Evolutionary conservation across 108 stramenopile genomes (phyloP).

Genomic region (Cyclotella choctawhatcheeana): DNA sequence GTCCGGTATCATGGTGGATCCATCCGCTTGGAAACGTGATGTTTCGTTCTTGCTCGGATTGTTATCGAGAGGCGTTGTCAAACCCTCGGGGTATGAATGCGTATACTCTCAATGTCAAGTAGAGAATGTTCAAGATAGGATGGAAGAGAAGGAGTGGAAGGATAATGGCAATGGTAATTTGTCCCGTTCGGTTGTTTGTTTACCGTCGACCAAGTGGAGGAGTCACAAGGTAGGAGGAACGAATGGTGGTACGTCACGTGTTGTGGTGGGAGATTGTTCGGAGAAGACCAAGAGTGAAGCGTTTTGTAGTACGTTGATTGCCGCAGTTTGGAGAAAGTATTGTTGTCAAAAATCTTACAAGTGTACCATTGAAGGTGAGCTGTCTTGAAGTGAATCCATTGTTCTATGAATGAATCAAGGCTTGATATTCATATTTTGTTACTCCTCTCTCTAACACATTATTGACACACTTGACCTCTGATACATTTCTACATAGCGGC

Average conservation of each 20-base stretch:
- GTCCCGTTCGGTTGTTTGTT: slow-evolving; percentile 44
- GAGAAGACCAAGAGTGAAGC: not conserved
- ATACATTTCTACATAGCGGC: not conserved
- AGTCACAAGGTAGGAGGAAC: no score
- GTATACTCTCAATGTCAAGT: slow-evolving; percentile 29
- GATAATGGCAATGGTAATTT: no score
- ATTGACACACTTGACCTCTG: not conserved
- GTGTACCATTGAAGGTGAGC: slow-evolving; percentile 1
- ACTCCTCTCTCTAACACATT: no score
- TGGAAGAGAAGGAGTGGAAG: slow-evolving; percentile 29
- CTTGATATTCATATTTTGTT: no score
- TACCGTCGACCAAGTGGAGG: slow-evolving; percentile 8
- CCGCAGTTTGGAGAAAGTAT: not conserved
- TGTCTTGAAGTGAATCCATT: not conserved
- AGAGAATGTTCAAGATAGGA: slow-evolving; percentile 34
- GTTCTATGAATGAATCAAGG: no score
- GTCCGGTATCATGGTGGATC: slow-evolving; percentile 27
- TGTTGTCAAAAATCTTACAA: not conserved
- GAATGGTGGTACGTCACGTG: not conserved
- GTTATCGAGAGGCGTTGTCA: slow-evolving; percentile 22
- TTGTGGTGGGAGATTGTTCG: not conserved
- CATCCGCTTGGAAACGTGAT: slow-evolving; percentile 36
- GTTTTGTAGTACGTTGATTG: not conserved
- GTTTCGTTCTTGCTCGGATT: slow-evolving; percentile 38
- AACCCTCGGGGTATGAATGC: slow-evolving; percentile 26